Evolutionary conservation across 345 rosid genomes (phyloP), one percentile per base, ranked within the genome.

Genomic region (Acer yangbiense): DNA sequence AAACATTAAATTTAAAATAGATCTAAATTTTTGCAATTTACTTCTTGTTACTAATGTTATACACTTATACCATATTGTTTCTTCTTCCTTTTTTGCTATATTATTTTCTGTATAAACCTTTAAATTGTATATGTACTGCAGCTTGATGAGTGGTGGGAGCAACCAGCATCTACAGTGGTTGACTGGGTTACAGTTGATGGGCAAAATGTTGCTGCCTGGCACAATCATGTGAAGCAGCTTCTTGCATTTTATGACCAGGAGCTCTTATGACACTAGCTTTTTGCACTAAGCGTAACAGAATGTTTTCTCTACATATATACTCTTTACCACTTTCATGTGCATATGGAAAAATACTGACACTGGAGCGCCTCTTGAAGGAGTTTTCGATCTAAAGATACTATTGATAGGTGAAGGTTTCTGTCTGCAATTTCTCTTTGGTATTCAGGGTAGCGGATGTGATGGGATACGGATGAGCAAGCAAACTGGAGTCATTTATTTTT

Each of bases 91-190:
- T 64, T 46, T 68, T 27, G 70, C 27, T 43, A 41, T 69, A 17
- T 65, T 64, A 11, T 32, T 76, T 72, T 65, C 65, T 8, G 68
- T 50, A 13, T 16, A 72, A 68, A 63, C 57, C 32, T 71, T 5
- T 10, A 44, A 68, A 52, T n/a, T 72, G 6, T 62, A 17, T 68
- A 65, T 61, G 2, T 50, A 78, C 75, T 82, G 88, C 90, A 92
- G 98, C 87, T 95, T 41, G 91, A 93, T 27, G 97, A 92, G 77
- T 95, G 98, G 94, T 95, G 98, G 98, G 95, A 93, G 84, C 98
- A 93, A 76, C 98, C 98, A 9, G 98, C 98, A 50, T 87, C 98
- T 46, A 88, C 97, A 17, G 89, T 89, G 72, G 97, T 93, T 23
- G 98, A 95, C 83, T 93, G 98, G 98, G 93, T 89, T 35, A 74